phyloP scores from a whole-genome alignment of 2,329 filamentous ascomycete species.

The Parastagonospora nodorum region DNA sequence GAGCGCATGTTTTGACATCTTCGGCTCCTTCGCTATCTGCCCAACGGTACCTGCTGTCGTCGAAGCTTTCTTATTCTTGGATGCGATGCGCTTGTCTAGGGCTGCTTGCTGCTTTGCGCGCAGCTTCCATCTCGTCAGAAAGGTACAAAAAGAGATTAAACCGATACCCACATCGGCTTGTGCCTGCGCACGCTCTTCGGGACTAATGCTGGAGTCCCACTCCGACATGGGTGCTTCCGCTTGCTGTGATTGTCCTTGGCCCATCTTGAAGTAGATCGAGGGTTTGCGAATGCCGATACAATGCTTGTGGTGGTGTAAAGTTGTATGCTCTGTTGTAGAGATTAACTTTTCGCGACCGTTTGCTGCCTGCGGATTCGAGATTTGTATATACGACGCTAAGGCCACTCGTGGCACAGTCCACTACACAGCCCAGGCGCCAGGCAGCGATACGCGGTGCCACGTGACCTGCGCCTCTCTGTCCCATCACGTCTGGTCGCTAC shows the following conservation, averaged over 20 bases:
- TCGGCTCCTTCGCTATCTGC: conserved; percentile 24
- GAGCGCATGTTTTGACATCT: conserved; percentile 34
- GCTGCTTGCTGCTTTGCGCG: conserved; percentile 38
- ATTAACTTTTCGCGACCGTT: background rate
- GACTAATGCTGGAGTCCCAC: conserved; percentile 9
- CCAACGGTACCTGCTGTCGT: conserved; percentile 7
- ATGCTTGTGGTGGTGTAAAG: background rate
- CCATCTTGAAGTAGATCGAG: conserved; percentile 19
- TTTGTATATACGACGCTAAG: conserved; percentile 1
- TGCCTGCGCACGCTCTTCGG: conserved; percentile 25
- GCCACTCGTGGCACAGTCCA: conserved; percentile 1
- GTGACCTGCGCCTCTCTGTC: too few species aligned
- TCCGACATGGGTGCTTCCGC: too few species aligned
- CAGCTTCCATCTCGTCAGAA: conserved; percentile 24
- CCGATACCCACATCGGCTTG: conserved; percentile 28
- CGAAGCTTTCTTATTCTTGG: conserved; percentile 20
- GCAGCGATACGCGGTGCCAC: conserved; percentile 1
- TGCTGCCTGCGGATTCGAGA: background rate
- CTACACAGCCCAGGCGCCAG: background rate
- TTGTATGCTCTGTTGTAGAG: background rate
- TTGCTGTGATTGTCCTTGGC: conserved; percentile 30
- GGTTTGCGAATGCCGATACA: background rate
- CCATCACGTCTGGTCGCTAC: too few species aligned
- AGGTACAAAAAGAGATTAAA: background rate
- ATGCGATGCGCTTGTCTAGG: conserved; percentile 30